Evolutionary conservation across 2,329 filamentous ascomycete species (phyloP).

Genomic region (Fusarium denticulatum): DNA sequence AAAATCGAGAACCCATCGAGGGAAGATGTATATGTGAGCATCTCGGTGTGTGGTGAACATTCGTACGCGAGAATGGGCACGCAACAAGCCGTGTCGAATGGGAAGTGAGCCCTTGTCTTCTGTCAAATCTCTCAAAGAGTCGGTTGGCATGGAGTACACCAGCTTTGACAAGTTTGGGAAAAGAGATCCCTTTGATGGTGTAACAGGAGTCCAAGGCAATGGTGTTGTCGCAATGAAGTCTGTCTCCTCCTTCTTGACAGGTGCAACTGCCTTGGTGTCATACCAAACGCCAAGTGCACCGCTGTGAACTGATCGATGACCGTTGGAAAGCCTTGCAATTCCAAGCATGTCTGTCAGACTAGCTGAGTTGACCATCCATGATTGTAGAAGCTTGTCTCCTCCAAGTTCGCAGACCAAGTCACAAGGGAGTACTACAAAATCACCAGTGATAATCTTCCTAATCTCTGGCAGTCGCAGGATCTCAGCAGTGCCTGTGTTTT

Average conservation of each 20-base stretch:
- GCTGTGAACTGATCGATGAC: conserved; percentile 60
- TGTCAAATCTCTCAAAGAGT: conserved; percentile 84
- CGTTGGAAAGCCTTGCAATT: conserved; percentile 54
- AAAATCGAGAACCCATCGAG: conserved; percentile 89
- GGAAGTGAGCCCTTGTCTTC: conserved; percentile 79
- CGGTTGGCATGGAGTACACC: conserved; percentile 87
- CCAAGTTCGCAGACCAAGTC: conserved; percentile 92
- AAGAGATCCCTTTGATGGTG: conserved; percentile 66
- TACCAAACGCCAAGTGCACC: conserved; percentile 93
- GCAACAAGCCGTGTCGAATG: conserved; percentile 79
- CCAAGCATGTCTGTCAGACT: conserved; percentile 72
- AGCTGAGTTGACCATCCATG: conserved; percentile 89
- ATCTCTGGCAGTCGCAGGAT: conserved; percentile 87
- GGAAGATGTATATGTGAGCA: conserved; percentile 94
- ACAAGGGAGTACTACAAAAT: conserved; percentile 92
- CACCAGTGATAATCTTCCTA: conserved; percentile 77
- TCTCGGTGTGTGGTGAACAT: conserved; percentile 88
- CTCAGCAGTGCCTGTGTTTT: conserved; percentile 89
- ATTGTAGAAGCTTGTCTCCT: conserved; percentile 83
- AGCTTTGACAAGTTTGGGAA: conserved; percentile 77
- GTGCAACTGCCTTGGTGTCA: conserved; percentile 78
- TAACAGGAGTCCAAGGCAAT: conserved; percentile 63
- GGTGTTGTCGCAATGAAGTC: conserved; percentile 88
- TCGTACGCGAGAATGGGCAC: conserved; percentile 77
- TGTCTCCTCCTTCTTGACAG: conserved; percentile 89